phyloP scores from a whole-genome alignment of 2,329 filamentous ascomycete species.

The Nothopassalora personata region DNA sequence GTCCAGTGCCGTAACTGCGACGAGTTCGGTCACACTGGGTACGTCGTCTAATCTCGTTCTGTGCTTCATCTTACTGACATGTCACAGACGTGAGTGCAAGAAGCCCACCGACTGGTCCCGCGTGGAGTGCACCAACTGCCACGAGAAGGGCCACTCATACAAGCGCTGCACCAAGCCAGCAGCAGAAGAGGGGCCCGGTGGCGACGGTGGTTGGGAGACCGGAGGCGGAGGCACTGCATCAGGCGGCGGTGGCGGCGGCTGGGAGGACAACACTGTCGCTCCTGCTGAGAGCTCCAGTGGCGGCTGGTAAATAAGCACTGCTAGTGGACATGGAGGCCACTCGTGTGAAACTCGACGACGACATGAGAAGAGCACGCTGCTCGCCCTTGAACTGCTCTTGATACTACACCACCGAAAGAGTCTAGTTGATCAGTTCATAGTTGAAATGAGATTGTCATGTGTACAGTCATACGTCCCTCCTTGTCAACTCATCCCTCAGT shows the following conservation, averaged over 20 bases:
- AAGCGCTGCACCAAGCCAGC: constrained; percentile 25
- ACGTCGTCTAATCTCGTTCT: not conserved
- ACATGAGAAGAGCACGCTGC: constrained; percentile 1
- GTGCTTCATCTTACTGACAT: not conserved
- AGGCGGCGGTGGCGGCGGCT: constrained; percentile 9
- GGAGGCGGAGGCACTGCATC: constrained; percentile 1
- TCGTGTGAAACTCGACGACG: not conserved
- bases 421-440: not conserved
- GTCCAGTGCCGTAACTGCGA: constrained; percentile 47
- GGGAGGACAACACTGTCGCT: constrained; percentile 8
- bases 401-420: not conserved
- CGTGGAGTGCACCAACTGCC: constrained; percentile 45
- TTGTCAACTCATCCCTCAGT: too few species aligned
- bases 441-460: not conserved
- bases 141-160: constrained; percentile 26
- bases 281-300: not conserved
- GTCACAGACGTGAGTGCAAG: constrained; percentile 20
- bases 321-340: not conserved
- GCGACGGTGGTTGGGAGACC: constrained; percentile 7
- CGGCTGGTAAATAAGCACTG: constrained; percentile 8
- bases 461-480: not conserved
- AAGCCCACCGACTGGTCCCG: constrained; percentile 35
- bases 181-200: constrained; percentile 6
- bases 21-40: constrained; percentile 26
- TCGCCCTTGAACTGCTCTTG: not conserved